These are phyloP conservation scores for Sugiyamaella xylanicola DNA, from an alignment of 1,139 yeast species.

Conservation along the genomic window DNA sequence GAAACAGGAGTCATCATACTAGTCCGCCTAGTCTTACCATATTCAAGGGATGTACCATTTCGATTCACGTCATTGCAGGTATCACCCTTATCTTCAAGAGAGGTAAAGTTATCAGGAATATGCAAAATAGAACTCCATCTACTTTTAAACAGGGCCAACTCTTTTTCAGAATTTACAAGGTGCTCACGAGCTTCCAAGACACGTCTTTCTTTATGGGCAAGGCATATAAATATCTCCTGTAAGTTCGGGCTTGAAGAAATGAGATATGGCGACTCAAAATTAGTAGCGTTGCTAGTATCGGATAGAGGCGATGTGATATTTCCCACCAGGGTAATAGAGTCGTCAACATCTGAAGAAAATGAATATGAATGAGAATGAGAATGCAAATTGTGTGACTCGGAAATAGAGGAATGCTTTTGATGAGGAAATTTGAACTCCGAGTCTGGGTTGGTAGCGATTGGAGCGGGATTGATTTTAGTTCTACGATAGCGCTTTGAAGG, in stretches of 20 bases:
- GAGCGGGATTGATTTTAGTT: conserved; percentile 19
- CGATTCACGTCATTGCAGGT: neutral
- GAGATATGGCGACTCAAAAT: conserved; percentile 30
- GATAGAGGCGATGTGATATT: conserved; percentile 15
- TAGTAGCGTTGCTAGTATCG: conserved; percentile 5
- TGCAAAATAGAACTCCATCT: conserved; percentile 34
- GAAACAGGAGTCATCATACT: neutral
- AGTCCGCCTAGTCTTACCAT: neutral
- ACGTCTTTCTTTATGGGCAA: conserved; percentile 43
- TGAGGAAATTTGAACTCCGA: conserved; percentile 14
- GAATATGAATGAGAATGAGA: conserved; percentile 16
- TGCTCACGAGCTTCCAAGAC: conserved; percentile 43
- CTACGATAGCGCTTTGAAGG: conserved; percentile 22
- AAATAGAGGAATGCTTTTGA: conserved; percentile 16
- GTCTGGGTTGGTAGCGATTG: conserved; percentile 18
- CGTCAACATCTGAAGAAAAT: conserved; percentile 20
- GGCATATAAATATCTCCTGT: conserved; percentile 40
- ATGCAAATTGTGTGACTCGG: conserved; percentile 16
- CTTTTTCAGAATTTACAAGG: conserved; percentile 36
- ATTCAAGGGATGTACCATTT: neutral
- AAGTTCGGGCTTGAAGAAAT: conserved; percentile 34
- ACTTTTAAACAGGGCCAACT: conserved; percentile 32
- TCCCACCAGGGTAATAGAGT: conserved; percentile 12
- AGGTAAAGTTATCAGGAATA: conserved; percentile 9
- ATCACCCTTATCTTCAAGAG: neutral